phyloP scores from a whole-genome alignment of 352 stramenopile genomes.

The Pythium phragmiticola region DNA sequence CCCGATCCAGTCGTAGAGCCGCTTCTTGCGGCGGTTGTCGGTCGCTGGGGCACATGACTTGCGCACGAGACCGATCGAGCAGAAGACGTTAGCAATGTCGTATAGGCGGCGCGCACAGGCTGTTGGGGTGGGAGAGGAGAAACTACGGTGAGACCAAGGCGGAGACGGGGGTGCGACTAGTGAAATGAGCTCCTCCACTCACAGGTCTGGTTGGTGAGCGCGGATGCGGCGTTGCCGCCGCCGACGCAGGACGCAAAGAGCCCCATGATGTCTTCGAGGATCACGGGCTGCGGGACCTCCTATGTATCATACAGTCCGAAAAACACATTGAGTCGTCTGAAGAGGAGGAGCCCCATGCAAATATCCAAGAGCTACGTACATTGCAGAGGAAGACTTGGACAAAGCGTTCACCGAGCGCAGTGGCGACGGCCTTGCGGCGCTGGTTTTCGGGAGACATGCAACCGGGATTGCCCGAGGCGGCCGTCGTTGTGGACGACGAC shows the following conservation, averaged over 20 bases:
- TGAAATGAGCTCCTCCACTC: constrained; percentile 11
- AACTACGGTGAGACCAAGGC: neutral
- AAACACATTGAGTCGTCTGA: neutral
- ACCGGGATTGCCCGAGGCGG: neutral
- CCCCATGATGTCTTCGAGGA: constrained; percentile 42
- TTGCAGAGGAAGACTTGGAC: constrained; percentile 42
- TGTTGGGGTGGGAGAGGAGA: constrained; percentile 2
- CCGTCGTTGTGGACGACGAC: neutral
- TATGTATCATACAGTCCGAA: constrained; percentile 4
- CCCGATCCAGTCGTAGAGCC: constrained; percentile 33
- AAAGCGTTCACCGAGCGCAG: constrained; percentile 36
- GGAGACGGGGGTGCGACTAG: neutral
- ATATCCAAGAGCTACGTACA: constrained; percentile 13
- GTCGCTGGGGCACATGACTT: constrained; percentile 28
- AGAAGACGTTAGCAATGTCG: constrained; percentile 45
- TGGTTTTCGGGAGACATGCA: constrained; percentile 24
- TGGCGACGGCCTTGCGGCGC: constrained; percentile 35
- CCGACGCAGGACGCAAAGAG: constrained; percentile 30
- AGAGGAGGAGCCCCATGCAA: neutral
- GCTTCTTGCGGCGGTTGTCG: constrained; percentile 33
- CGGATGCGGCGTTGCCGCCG: constrained; percentile 3
- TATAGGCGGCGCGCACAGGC: constrained; percentile 37
- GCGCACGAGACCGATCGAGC: constrained; percentile 34
- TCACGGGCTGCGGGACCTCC: constrained; percentile 33
- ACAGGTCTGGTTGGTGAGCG: constrained; percentile 35